These are phyloP conservation scores for Fistulifera pelliculosa DNA, from an alignment of 108 stramenopile species.

Conservation along the genomic window DNA sequence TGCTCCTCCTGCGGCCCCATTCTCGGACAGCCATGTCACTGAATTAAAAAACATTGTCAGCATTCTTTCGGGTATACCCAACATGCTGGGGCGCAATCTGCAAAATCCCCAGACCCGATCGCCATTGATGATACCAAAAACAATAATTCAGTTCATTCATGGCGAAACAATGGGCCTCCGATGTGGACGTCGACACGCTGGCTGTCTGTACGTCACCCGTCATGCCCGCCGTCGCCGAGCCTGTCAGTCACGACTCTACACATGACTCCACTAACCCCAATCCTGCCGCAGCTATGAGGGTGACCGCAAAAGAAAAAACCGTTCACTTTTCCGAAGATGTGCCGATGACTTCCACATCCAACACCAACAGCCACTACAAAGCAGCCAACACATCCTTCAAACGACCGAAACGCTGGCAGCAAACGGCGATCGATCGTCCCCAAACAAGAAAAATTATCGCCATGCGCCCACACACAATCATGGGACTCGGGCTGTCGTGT, in stretches of 20 bases:
- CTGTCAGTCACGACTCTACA: neutral
- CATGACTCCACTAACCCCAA: neutral
- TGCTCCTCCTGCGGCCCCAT: constrained; percentile 9
- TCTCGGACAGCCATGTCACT: constrained; percentile 1
- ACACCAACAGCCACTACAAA: no score
- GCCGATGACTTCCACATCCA: no score
- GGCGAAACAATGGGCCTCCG: neutral
- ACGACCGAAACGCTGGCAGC: no score
- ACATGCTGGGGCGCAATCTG: neutral
- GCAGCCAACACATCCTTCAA: no score
- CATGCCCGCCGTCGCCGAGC: neutral
- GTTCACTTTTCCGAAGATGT: no score
- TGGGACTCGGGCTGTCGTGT: no score
- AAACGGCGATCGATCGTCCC: no score
- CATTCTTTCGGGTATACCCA: neutral
- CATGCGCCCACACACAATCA: no score
- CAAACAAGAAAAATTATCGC: no score
- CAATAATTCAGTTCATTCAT: neutral
- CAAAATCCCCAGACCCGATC: neutral
- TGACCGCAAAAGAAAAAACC: no score
- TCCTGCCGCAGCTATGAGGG: neutral
- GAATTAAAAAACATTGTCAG: neutral
- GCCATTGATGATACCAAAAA: no score
- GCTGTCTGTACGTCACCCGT: neutral
- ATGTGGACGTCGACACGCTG: neutral